Evolutionary conservation across 768 basidiomycete genomes (phyloP), one percentile per base, ranked within the genome.

Genomic region (Leccinum subgranulosum): DNA sequence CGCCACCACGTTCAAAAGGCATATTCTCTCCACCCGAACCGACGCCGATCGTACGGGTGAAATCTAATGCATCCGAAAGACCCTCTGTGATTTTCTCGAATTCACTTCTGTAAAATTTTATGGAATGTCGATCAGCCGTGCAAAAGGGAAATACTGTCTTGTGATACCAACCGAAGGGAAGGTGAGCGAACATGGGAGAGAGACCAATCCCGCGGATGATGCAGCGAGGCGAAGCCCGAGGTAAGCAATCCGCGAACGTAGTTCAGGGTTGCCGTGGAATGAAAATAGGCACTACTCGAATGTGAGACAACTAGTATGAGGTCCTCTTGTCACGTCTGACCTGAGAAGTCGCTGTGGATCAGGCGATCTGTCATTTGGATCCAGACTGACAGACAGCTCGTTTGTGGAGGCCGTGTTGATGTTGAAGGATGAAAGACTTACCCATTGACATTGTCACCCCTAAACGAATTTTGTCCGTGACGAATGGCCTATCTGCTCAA

Each of bases 361-460:
- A 2, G 97, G 94, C 0, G 79, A 86, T 43, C 97, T 86, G 61
- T 96, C 91, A 53, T 85, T 79, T 2, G 82, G 81, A 56, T 88
- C 83, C 27, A 92, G 75, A 6, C 88, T 64, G 48, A 46, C 29
- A 29, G 15, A 53, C 8, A 5, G 25, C 12, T 9, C 54, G 46
- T n/a, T 28, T 58, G 34, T 61, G 41, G 33, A 51, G 17, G 7
- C 4, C 17, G 23, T 25, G 14, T 19, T 11, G 49, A 23, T 11
- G 14, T 27, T 41, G 17, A 25, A 34, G n/a, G 34, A 49, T 7
- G 12, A 49, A 23, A 15, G 29, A 65, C 82, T 59, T 71, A 87
- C 84, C 94, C 93, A 65, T 99, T 98, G 47, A 99, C 87, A 66
- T 96, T 98, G 75, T 99, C 96, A 14, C 97, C 97, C 63, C 96